Conservation (phyloP, 345 rosid genomes). For the Odontarrhena argentea region DNA sequence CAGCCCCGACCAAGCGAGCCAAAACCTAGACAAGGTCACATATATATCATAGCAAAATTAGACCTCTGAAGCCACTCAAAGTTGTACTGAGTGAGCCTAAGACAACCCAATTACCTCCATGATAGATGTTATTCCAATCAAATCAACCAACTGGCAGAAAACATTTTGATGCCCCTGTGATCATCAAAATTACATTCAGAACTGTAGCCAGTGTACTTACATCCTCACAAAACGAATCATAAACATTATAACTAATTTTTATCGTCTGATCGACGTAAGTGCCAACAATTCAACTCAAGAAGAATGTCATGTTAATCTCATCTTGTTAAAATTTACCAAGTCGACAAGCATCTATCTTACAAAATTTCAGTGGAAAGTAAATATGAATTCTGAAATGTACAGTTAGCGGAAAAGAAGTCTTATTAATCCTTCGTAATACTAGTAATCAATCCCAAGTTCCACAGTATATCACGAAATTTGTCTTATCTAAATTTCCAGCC, state of each 20-base stretch:
- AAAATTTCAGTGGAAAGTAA: not conserved
- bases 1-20: constrained; percentile 95
- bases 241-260: not conserved
- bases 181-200: constrained; percentile 35
- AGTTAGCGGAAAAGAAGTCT: constrained; percentile 18
- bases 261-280: not conserved
- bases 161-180: constrained; percentile 88
- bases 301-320: not conserved
- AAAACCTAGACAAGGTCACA: constrained; percentile 60
- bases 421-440: constrained; percentile 3
- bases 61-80: constrained; percentile 22
- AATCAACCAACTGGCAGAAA: constrained; percentile 83
- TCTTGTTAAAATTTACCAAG: not conserved
- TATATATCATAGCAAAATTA: constrained; percentile 18
- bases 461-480: not conserved
- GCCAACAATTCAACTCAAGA: not conserved
- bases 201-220: constrained; percentile 19
- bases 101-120: constrained; percentile 75
- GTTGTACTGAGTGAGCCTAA: constrained; percentile 26
- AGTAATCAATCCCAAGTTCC: not conserved
- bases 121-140: constrained; percentile 97
- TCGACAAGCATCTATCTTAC: not conserved
- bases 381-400: not conserved
- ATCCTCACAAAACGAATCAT: constrained; percentile 14
- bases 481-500: constrained; percentile 9